phyloP scores from a whole-genome alignment of 169 alveolate genomes.

The Plasmodium fragile region DNA sequence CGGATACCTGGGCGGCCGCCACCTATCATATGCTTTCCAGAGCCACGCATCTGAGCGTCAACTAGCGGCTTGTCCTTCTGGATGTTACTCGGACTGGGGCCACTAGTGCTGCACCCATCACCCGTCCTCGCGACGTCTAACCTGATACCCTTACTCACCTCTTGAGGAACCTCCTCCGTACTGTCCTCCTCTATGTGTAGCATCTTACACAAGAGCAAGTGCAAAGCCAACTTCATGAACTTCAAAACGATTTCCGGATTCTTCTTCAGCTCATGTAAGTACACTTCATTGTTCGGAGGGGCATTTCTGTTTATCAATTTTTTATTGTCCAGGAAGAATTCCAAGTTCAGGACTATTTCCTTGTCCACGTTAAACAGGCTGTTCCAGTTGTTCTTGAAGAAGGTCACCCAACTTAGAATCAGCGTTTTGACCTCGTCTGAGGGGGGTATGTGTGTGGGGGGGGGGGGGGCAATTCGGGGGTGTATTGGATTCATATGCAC shows the following conservation, averaged over 20 bases:
- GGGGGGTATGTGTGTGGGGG: neutral
- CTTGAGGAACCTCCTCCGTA: neutral
- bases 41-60: neutral
- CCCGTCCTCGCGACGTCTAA: neutral
- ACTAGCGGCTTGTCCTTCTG: neutral
- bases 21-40: neutral
- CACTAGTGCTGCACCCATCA: neutral
- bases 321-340: constrained; percentile 65
- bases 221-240: constrained; percentile 66
- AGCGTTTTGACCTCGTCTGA: constrained; percentile 43
- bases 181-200: constrained; percentile 4
- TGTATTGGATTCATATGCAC: no score
- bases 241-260: constrained; percentile 67
- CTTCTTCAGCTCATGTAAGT: constrained; percentile 43
- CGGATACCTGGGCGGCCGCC: neutral
- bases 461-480: neutral
- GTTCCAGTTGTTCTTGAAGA: constrained; percentile 56
- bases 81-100: neutral
- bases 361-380: constrained; percentile 40
- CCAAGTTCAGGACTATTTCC: constrained; percentile 45
- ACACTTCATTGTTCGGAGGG: constrained; percentile 68
- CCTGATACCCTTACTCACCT: neutral
- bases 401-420: constrained; percentile 53
- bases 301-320: constrained; percentile 42
- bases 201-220: constrained; percentile 16